These are phyloP conservation scores for Daldinia sp. DNA, from an alignment of 2,329 filamentous ascomycete genomes.

Conservation along the genomic window DNA sequence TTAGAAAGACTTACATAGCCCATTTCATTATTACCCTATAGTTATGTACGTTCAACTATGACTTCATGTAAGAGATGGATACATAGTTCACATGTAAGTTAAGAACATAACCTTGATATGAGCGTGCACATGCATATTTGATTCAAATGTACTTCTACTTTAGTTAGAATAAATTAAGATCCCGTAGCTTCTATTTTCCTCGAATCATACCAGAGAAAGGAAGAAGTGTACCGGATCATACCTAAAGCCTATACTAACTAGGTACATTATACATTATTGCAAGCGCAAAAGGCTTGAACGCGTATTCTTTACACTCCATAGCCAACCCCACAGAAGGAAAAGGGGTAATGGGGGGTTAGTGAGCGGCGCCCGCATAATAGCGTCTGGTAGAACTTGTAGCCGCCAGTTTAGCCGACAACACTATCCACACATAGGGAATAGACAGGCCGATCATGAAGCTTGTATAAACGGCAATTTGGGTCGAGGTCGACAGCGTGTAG, in stretches of 20 bases:
- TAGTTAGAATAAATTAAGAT: background rate
- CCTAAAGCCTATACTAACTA: background rate
- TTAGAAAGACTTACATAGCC: background rate
- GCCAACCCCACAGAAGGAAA: conserved; percentile 16
- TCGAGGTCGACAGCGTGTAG: conserved; percentile 9
- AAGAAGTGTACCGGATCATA: background rate
- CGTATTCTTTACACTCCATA: conserved; percentile 11
- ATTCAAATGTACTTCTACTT: background rate
- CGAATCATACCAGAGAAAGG: background rate
- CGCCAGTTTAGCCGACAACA: conserved; percentile 20
- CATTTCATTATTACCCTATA: background rate
- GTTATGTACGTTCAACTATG: too few species aligned
- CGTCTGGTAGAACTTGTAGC: conserved; percentile 1
- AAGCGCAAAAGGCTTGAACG: background rate
- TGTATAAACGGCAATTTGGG: conserved; percentile 32
- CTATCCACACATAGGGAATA: background rate
- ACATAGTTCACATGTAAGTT: background rate
- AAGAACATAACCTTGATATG: background rate
- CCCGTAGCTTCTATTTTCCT: background rate
- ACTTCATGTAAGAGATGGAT: background rate
- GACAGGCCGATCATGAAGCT: conserved; percentile 22
- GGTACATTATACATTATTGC: background rate
- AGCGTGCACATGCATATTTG: background rate
- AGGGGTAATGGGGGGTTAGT: too few species aligned
- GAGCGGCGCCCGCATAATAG: conserved; percentile 11